Conservation (phyloP, 441 rosid species). For the Populus hybrid region DNA sequence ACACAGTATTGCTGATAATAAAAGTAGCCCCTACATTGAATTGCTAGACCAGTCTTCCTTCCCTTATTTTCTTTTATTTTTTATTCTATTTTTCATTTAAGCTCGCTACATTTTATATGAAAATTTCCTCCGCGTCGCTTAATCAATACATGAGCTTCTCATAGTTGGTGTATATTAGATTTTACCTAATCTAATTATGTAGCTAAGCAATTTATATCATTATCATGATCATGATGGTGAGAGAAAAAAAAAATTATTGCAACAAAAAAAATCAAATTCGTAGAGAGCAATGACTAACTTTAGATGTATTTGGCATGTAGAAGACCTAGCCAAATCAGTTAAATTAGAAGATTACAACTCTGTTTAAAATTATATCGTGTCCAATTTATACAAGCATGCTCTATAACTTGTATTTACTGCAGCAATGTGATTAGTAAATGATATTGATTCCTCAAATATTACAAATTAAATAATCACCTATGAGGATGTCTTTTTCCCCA, state of each 20-base stretch:
- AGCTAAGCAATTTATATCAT: neutral
- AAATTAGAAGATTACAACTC: neutral
- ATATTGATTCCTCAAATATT: neutral
- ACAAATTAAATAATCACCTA: neutral
- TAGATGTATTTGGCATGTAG: neutral
- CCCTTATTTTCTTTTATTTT: neutral
- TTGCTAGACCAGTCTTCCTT: neutral
- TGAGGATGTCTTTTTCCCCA: neutral
- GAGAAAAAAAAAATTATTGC: neutral
- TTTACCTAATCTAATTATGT: neutral
- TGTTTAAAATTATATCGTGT: neutral
- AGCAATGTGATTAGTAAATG: neutral
- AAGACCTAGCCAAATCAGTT: neutral
- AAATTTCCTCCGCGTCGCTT: neutral
- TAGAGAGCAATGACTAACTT: neutral
- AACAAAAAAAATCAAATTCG: neutral
- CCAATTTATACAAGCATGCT: neutral
- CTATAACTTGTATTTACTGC: neutral
- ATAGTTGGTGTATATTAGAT: neutral
- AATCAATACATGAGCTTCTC: neutral
- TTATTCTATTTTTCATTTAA: neutral
- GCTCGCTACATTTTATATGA: neutral
- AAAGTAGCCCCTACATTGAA: neutral
- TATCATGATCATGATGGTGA: neutral
- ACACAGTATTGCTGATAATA: too few species aligned